phyloP scores from a whole-genome alignment of 2,329 filamentous ascomycete species.

The Emericellopsis atlantica region DNA sequence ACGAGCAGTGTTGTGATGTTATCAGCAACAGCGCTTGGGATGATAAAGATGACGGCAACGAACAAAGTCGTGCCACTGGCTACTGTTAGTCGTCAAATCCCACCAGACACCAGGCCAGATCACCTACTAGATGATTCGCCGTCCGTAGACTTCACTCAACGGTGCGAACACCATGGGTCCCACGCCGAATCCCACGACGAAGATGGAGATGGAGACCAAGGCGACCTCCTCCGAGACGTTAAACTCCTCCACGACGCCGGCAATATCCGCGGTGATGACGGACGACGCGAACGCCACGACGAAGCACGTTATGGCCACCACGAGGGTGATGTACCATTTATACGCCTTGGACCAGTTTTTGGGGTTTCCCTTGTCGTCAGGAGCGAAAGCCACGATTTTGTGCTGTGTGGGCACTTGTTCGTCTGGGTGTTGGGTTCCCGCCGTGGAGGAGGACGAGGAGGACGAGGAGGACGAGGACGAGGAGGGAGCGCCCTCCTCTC shows the following conservation, averaged over 20 bases:
- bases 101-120: not conserved
- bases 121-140: constrained; percentile 54
- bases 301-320: constrained; percentile 65
- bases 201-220: constrained; percentile 60
- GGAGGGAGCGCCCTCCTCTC: too few relatives aligned
- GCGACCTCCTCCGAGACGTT: constrained; percentile 59
- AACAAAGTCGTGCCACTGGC: constrained; percentile 45
- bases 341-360: constrained; percentile 72
- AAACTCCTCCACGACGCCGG: constrained; percentile 51
- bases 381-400: constrained; percentile 53
- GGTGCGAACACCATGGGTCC: constrained; percentile 74
- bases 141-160: constrained; percentile 61
- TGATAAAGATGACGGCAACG: constrained; percentile 64
- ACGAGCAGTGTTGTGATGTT: constrained; percentile 69
- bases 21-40: constrained; percentile 64
- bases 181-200: constrained; percentile 72
- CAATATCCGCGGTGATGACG: constrained; percentile 67
- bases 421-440: not conserved
- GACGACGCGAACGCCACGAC: constrained; percentile 60
- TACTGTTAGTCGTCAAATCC: constrained; percentile 4
- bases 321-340: constrained; percentile 82
- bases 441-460: not conserved
- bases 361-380: constrained; percentile 63
- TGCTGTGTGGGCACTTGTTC: constrained; percentile 1
- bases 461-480: not conserved